These are phyloP conservation scores for Inonotus obliquus DNA, from an alignment of 1,284 basidiomycete species.

Conservation along the genomic window DNA sequence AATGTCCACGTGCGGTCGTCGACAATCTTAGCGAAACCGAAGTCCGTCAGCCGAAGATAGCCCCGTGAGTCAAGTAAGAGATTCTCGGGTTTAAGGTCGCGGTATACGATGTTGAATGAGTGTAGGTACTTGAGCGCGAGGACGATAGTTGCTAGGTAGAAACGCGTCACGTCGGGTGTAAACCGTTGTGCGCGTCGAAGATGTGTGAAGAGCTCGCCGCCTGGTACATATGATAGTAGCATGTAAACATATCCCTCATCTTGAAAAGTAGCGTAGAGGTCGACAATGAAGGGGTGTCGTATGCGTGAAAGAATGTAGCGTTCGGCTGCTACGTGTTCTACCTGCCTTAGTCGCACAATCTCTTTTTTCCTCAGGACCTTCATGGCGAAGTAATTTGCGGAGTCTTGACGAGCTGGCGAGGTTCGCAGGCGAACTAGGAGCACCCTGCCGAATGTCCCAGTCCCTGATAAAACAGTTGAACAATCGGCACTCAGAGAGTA, in stretches of 20 bases:
- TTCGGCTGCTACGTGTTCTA: slow-evolving; percentile 98
- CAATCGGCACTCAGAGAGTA: not conserved
- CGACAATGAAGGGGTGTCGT: slow-evolving; percentile 78
- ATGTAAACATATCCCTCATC: slow-evolving; percentile 96
- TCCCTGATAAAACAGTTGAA: slow-evolving; percentile 47
- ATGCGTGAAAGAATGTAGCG: slow-evolving; percentile 90
- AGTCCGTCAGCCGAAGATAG: slow-evolving; percentile 96
- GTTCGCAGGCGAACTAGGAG: slow-evolving; percentile 72
- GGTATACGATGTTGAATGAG: slow-evolving; percentile 98
- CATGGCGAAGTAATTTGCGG: slow-evolving; percentile 74
- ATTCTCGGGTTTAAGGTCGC: slow-evolving; percentile 98
- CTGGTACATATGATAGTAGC: slow-evolving; percentile 98
- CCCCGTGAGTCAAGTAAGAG: slow-evolving; percentile 92
- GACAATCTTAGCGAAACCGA: slow-evolving; percentile 97
- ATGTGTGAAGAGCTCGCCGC: slow-evolving; percentile 95
- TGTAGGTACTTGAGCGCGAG: slow-evolving; percentile 96
- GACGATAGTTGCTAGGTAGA: slow-evolving; percentile 96
- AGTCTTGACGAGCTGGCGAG: slow-evolving; percentile 38
- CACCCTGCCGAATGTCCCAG: slow-evolving; percentile 92
- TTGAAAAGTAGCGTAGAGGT: slow-evolving; percentile 93
- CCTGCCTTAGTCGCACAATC: slow-evolving; percentile 93
- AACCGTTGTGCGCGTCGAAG: slow-evolving; percentile 91
- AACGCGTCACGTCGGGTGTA: slow-evolving; percentile 96
- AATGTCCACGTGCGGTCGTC: slow-evolving; percentile 99
- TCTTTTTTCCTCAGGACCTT: slow-evolving; percentile 92